These are phyloP conservation scores for Uronychia setigera DNA, from an alignment of 73 alveolate genomes.

Conservation along the genomic window DNA sequence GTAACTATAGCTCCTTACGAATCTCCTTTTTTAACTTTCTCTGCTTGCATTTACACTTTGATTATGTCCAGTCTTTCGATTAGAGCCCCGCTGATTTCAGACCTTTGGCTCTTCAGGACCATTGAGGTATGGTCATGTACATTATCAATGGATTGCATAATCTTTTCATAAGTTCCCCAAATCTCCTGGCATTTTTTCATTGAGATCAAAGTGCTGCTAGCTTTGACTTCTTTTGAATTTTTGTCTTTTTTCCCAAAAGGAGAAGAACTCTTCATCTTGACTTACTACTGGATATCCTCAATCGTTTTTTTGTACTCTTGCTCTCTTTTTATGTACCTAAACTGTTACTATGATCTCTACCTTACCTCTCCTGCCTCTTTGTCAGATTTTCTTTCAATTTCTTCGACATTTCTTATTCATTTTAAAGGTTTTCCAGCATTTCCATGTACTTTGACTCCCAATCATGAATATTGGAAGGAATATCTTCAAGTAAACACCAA, in stretches of 20 bases:
- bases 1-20: slow-evolving; percentile 43
- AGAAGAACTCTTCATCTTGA: slow-evolving; percentile 38
- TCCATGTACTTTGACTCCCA: slow-evolving; percentile 67
- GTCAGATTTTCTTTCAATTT: slow-evolving; percentile 57
- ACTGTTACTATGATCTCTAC: not conserved
- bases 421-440: slow-evolving; percentile 37
- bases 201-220: slow-evolving; percentile 17
- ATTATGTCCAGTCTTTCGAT: slow-evolving; percentile 42
- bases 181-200: slow-evolving; percentile 38
- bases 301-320: slow-evolving; percentile 82
- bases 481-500: too few species aligned
- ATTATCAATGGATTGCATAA: slow-evolving; percentile 25
- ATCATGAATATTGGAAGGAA: slow-evolving; percentile 42
- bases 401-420: slow-evolving; percentile 48
- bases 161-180: slow-evolving; percentile 22
- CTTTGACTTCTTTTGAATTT: slow-evolving; percentile 28
- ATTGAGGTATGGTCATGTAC: slow-evolving; percentile 35
- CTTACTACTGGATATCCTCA: slow-evolving; percentile 64
- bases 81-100: slow-evolving; percentile 19
- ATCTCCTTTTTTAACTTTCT: slow-evolving; percentile 43
- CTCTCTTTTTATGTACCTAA: slow-evolving; percentile 81
- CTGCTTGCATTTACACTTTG: slow-evolving; percentile 21
- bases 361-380: slow-evolving; percentile 57
- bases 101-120: slow-evolving; percentile 23
- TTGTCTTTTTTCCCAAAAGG: slow-evolving; percentile 53